These are phyloP conservation scores for Neurospora sp. DNA, from an alignment of 495 filamentous ascomycete genomes.

Conservation along the genomic window DNA sequence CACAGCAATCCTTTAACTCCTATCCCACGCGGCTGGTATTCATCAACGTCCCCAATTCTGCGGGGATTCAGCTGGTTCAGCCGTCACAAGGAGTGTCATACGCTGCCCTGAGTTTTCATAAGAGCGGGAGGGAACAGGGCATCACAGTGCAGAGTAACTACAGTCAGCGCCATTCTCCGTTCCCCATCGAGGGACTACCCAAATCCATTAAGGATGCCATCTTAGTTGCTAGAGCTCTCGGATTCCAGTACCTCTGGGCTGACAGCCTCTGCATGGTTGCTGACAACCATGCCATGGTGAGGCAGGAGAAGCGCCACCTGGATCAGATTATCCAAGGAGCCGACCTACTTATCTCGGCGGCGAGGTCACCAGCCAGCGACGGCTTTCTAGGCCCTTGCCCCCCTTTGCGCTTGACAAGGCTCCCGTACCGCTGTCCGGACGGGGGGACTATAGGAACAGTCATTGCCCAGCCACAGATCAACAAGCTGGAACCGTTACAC, in stretches of 20 bases:
- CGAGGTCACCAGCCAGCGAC: not conserved
- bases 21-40: not conserved
- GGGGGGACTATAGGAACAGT: not conserved
- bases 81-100: not conserved
- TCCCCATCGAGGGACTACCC: not conserved
- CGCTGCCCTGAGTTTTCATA: not conserved
- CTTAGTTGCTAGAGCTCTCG: not conserved
- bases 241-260: not conserved
- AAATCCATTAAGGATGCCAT: not conserved
- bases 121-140: not conserved
- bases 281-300: not conserved
- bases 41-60: not conserved
- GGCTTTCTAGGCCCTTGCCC: not conserved
- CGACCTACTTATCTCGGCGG: not conserved
- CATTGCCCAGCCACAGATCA: not conserved
- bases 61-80: not conserved
- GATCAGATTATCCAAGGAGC: not conserved
- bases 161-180: not conserved
- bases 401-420: not conserved
- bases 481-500: not conserved
- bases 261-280: not conserved
- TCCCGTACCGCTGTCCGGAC: not conserved
- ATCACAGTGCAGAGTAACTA: not conserved
- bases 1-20: not conserved
- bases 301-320: not conserved